Base-by-base conservation (phyloP, 768 basidiomycete species). In the Dictyophora rubrovolvata region DNA sequence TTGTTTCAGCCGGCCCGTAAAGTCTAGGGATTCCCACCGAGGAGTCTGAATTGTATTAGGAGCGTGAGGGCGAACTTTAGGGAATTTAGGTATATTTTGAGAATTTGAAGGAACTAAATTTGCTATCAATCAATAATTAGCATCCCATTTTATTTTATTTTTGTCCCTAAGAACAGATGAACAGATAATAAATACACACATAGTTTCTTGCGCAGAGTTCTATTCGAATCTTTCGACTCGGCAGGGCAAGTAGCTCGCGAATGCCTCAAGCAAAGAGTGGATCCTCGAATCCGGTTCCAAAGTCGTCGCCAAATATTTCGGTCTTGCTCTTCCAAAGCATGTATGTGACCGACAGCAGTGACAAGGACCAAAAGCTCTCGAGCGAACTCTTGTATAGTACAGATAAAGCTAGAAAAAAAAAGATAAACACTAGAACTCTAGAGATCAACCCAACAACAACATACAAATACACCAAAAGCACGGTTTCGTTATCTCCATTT, bases 301-400 rank as follows among this genome's bases (percentile, higher is more conserved):
- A 74, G 76, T 42, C 68, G 66, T 35, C 68, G 42, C 34, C 64
- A 46, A 48, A 48, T 69, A 63, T 16, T 66, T 66, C 0, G 69
- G 66, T 48, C 72, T 22, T 76, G 74, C 56, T 81, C 76, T 67
- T 91, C 86, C 42, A 83, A 79, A 56, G 73, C 78, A 56, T 88
- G 86, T 50, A 97, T 85, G 58, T 85, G 77, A 54, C 83, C 77
- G 78, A 97, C 89, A 8, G 89, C 85, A 67, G 93, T 89, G 0
- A 90, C 79, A 11, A 98, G 81, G 18, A 82, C 83, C 34, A 87
- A 75, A 54, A 95, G 71, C 69, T 98, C 95, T 60, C 80, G 76
- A 8, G 90, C 81, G 68, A 97, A 97, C 68, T 98, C 96, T 71
- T 99, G 93, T 48, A 97, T 69, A 0, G 93, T 95, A 71, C 97